Evolutionary conservation across 2,329 filamentous ascomycete species (phyloP).

Genomic region (Piedraia hortae): DNA sequence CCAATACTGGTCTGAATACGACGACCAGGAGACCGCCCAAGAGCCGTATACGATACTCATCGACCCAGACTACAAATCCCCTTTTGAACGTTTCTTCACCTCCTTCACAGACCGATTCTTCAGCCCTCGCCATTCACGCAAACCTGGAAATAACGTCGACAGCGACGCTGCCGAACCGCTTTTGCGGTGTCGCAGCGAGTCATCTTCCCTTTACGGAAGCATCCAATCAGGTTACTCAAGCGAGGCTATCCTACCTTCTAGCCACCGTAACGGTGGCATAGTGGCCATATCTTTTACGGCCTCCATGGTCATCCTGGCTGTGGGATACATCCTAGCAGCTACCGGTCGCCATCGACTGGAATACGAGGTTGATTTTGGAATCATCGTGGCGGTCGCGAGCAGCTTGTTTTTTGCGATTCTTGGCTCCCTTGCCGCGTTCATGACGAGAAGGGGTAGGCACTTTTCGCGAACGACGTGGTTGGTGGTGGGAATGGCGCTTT

Average conservation of each 20-base stretch:
- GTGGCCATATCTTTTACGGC: slow-evolving; percentile 28
- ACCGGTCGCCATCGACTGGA: slow-evolving; percentile 40
- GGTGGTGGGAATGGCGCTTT: slow-evolving; percentile 19
- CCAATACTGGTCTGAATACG: slow-evolving; percentile 66
- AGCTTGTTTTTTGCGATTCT: slow-evolving; percentile 36
- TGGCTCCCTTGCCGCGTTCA: slow-evolving; percentile 29
- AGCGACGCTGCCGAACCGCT: slow-evolving; percentile 1
- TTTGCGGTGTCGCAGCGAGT: slow-evolving; percentile 4
- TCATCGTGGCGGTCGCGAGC: slow-evolving; percentile 38
- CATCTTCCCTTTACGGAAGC: slow-evolving; percentile 6
- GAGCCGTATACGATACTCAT: slow-evolving; percentile 44
- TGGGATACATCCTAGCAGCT: slow-evolving; percentile 36
- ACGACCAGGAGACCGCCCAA: slow-evolving; percentile 38
- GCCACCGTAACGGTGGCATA: slow-evolving; percentile 5
- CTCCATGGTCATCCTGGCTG: slow-evolving; percentile 33
- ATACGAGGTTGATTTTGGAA: slow-evolving; percentile 46
- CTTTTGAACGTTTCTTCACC: slow-evolving; percentile 34
- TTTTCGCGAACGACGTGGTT: slow-evolving; percentile 14
- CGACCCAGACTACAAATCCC: slow-evolving; percentile 39
- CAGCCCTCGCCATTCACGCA: slow-evolving; percentile 5
- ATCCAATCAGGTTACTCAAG: not conserved
- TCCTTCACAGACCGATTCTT: slow-evolving; percentile 25
- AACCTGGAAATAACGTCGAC: slow-evolving; percentile 2
- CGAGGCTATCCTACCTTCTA: not conserved
- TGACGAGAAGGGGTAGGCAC: slow-evolving; percentile 22